phyloP scores from a whole-genome alignment of 2,329 filamentous ascomycete species.

The Xylaria sp. region DNA sequence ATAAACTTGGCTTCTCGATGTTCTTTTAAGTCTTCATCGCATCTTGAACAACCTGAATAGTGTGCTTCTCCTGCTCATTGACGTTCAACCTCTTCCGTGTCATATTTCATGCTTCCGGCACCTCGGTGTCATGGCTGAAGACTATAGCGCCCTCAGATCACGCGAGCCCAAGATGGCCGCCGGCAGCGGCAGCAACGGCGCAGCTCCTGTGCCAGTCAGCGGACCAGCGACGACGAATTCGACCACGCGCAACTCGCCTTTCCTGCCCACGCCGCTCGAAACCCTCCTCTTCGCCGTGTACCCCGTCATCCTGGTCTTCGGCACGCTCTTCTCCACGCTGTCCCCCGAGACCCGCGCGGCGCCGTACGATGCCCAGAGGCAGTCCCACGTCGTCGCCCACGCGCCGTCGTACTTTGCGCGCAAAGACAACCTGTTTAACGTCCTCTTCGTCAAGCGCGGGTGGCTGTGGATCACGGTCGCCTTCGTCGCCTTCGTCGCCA shows the following conservation, averaged over 20 bases:
- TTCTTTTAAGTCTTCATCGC: conserved; percentile 1
- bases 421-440: conserved; percentile 92
- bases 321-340: conserved; percentile 81
- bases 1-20: not conserved
- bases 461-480: conserved; percentile 90
- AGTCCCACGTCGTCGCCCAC: conserved; percentile 67
- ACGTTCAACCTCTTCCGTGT: not conserved
- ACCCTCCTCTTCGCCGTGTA: conserved; percentile 73
- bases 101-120: conserved; percentile 10
- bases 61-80: not conserved
- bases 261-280: conserved; percentile 77
- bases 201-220: conserved; percentile 29
- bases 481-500: conserved; percentile 75
- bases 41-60: not conserved
- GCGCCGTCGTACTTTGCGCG: conserved; percentile 90
- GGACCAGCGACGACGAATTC: conserved; percentile 25
- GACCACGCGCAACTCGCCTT: conserved; percentile 60
- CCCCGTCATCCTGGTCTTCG: conserved; percentile 80
- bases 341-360: conserved; percentile 75
- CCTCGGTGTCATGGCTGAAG: conserved; percentile 29
- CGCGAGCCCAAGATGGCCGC: conserved; percentile 40
- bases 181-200: conserved; percentile 29
- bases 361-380: conserved; percentile 69
- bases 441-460: conserved; percentile 92
- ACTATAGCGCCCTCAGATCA: conserved; percentile 25